These are phyloP conservation scores for Apiospora sp. DNA, from an alignment of 2,329 filamentous ascomycete genomes.

Conservation along the genomic window DNA sequence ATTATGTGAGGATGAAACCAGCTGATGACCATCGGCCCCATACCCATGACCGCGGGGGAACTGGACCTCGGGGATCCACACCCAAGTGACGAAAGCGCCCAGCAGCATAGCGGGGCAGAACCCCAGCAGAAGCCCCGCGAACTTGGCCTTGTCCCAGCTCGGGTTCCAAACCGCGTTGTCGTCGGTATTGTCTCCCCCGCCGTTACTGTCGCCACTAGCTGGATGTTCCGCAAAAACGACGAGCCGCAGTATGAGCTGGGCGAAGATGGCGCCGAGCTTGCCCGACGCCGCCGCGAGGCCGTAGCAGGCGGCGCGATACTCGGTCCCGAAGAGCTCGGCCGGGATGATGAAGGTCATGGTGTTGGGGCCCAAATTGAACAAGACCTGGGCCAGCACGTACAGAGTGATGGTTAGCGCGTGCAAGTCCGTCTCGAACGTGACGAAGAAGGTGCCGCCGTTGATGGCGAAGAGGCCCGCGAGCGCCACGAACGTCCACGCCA, in stretches of 20 bases:
- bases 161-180: background rate
- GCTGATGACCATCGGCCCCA: slow-evolving; percentile 7
- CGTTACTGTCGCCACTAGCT: no score
- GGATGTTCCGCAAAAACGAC: slow-evolving; percentile 27
- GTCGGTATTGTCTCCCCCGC: background rate
- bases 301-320: slow-evolving; percentile 68
- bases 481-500: slow-evolving; percentile 37
- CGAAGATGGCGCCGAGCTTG: slow-evolving; percentile 64
- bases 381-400: slow-evolving; percentile 60
- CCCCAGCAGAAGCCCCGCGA: slow-evolving; percentile 34
- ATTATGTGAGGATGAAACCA: background rate
- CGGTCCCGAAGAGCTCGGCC: slow-evolving; percentile 70
- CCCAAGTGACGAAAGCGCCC: slow-evolving; percentile 36
- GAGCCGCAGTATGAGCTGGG: slow-evolving; percentile 53
- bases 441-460: slow-evolving; percentile 37
- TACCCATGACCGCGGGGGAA: slow-evolving; percentile 32
- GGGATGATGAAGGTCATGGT: slow-evolving; percentile 70
- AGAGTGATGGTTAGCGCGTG: slow-evolving; percentile 51
- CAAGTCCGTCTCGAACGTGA: slow-evolving; percentile 34
- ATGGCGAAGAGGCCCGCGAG: slow-evolving; percentile 36
- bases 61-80: slow-evolving; percentile 38
- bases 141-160: slow-evolving; percentile 23
- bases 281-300: slow-evolving; percentile 67
- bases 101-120: slow-evolving; percentile 36
- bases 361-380: slow-evolving; percentile 64